Conservation (phyloP, 2,329 filamentous ascomycete genomes). For the Penicillium sp. region DNA sequence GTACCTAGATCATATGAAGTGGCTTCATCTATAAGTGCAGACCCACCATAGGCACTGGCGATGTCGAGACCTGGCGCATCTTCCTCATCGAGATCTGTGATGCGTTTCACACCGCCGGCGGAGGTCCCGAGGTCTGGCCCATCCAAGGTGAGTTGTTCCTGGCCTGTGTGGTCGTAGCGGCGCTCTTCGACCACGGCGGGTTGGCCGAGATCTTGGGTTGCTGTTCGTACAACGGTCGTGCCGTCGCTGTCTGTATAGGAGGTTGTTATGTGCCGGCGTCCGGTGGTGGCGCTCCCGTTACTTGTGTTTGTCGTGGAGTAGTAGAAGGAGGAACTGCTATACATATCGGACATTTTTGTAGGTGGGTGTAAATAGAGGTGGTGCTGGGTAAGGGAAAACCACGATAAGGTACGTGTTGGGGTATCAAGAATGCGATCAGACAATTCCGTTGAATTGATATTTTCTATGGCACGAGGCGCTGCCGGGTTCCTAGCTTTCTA, state of each 20-base stretch:
- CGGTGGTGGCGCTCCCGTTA: slow-evolving; percentile 26
- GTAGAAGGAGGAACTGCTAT: slow-evolving; percentile 32
- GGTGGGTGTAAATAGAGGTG: too few relatives aligned
- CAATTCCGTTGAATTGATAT: background rate
- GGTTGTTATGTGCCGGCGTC: slow-evolving; percentile 32
- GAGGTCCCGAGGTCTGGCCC: slow-evolving; percentile 10
- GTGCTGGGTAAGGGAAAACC: background rate
- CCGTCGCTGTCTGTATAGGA: slow-evolving; percentile 33
- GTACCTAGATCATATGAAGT: slow-evolving; percentile 9
- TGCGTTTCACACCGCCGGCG: slow-evolving; percentile 25
- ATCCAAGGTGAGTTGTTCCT: slow-evolving; percentile 23
- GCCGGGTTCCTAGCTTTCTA: background rate
- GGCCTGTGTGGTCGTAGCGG: slow-evolving; percentile 31
- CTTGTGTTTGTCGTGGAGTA: slow-evolving; percentile 28
- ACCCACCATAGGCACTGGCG: slow-evolving; percentile 7
- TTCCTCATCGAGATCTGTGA: slow-evolving; percentile 29
- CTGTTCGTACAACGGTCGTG: slow-evolving; percentile 32
- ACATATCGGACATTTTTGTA: slow-evolving; percentile 24
- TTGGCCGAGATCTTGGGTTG: slow-evolving; percentile 33
- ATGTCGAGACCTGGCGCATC: slow-evolving; percentile 9
- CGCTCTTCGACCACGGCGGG: slow-evolving; percentile 33
- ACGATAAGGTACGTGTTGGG: background rate
- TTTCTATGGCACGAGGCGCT: too few relatives aligned
- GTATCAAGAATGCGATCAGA: background rate
- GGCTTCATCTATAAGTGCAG: slow-evolving; percentile 5